Evolutionary conservation across 352 stramenopile species (phyloP), one percentile per base, ranked within the genome.

Genomic region (Phytophthora capsici): DNA sequence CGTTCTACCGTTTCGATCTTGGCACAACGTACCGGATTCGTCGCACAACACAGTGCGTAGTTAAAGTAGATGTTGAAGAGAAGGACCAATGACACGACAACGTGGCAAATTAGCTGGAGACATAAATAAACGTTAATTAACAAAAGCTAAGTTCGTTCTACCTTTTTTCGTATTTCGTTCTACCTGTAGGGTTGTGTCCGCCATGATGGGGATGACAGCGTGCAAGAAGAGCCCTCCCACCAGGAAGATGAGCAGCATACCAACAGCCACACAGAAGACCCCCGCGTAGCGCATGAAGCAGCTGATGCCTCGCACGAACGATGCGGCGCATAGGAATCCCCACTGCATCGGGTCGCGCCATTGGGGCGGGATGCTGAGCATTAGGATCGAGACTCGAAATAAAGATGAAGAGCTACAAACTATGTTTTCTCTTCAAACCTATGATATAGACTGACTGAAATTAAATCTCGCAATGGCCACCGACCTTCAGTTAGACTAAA

Each of bases 31-130:
- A 84, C 83, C 60, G 83, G 81, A 41, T 91, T 78, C 6, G 77
- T 89, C 1, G 77, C 70, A 41, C 86, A 72, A 46, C 83, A 89
- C 17, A 91, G 59, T 16, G 75, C 77, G 59, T 91, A 91, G 69
- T 91, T 91, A 75, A 90, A 90, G 59, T 86, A 86, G 30, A 90
- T 85, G 47, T 88, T 89, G 55, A 85, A 86, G 4, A 83, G 59
- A 55, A 86, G 62, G 22, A 75, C 63, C 45, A 80, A 54, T 26
- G 71, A 44, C 17, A 68, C 37, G 32, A 57, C 26, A 43, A 73
- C 57, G 55, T 86, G 80, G 30, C 56, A 43, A 6, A 71, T 41
- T 19, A 85, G 54, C 69, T 88, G 43, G 22, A 22, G 7, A 22
- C 58, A 17, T 43, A 43, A 13, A 45, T 2, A 48, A 28, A 30